Evolutionary conservation across 805 yeast genomes (phyloP), one percentile per base, ranked within the genome.

Genomic region (Yamadazyma laniorum): DNA sequence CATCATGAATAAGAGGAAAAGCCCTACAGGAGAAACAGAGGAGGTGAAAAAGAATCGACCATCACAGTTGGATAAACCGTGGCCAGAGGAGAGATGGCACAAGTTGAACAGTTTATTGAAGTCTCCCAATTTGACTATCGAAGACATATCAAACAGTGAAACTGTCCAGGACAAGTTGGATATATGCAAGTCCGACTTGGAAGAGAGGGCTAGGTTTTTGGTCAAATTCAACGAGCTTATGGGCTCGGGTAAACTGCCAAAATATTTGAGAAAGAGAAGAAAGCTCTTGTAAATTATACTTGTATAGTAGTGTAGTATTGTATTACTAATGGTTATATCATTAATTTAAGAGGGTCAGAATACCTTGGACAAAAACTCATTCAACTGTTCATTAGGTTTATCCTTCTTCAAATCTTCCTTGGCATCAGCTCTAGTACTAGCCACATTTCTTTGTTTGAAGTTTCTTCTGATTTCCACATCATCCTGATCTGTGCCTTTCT

Each of bases 381-480:
- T 54, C 46, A 75, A 51, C 50, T 70, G 70, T 18, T 61, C 63
- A 30, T 61, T 51, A 18, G 59, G 72, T 49, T 58, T 64, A 13
- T 67, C 59, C 18, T 61, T 58, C 45, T 79, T 77, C 29, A 72
- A 63, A 17, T 61, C 56, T 1, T 63, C 58, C 13, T 70, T 66
- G 8, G 86, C 89, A 42, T 74, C 78, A 0, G 87, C 82, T 50
- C 95, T 74, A 12, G 74, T 74, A 6, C 87, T 78, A 9, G 80
- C 65, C 13, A 85, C 82, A 25, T 72, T 72, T 46, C 88, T 55
- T 59, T 90, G 98, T 42, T 74, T 75, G 58, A 88, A 88, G 14
- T 65, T 69, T 55, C 91, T 72, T 50, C 81, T 66, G 4, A 75
- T 59, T 16, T 64, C 65, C 2, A 53, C 50, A 2, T 57, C 59